Evolutionary conservation across 23 red algal genomes (phyloP), one percentile per base, ranked within the genome.

Genomic region (Gracilariopsis chorda): DNA sequence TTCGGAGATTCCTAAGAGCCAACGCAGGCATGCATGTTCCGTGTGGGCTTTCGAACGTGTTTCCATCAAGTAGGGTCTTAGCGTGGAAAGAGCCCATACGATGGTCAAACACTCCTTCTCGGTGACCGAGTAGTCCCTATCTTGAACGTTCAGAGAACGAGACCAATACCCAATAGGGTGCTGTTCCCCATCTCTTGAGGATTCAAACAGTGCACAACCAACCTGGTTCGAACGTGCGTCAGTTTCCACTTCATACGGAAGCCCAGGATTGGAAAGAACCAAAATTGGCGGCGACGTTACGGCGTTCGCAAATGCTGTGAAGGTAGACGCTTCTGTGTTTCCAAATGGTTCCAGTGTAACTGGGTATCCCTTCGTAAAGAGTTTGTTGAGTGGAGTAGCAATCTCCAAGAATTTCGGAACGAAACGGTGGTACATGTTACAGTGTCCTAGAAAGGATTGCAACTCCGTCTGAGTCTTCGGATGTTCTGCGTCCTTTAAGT

Each of bases 401-500:
- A 85, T 65, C 23, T 71, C 27, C 29, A 58, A 24, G 30, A 65
- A 68, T 7, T 51, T 52, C 23, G 2, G 55, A 27, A 87, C 82
- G 30, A 87, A 87, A n/a, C 86, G 40, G 37, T 43, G 48, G 40
- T 90, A 90, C 20, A 90, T 1, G 40, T 79, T 90, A 27, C 86
- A 90, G 48, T 52, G 44, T 7, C 86, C 86, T 13, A 73, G 61
- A 56, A 79, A 90, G 29, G 44, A 80, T 80, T 30, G 75, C 16
- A 80, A 20, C 0, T 90, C 30, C 0, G 86, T 78, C 43, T 73
- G 5, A 24, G 20, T 87, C 37, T 1, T 57, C 43, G 82, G 82
- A 64, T 64, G 59, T n/a, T n/a, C n/a, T n/a, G n/a, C n/a, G n/a
- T n/a, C n/a, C n/a, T n/a, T n/a, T n/a, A n/a, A n/a, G n/a, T n/a